phyloP scores from a whole-genome alignment of 2,329 filamentous ascomycete genomes.

The Fusarium foetens region DNA sequence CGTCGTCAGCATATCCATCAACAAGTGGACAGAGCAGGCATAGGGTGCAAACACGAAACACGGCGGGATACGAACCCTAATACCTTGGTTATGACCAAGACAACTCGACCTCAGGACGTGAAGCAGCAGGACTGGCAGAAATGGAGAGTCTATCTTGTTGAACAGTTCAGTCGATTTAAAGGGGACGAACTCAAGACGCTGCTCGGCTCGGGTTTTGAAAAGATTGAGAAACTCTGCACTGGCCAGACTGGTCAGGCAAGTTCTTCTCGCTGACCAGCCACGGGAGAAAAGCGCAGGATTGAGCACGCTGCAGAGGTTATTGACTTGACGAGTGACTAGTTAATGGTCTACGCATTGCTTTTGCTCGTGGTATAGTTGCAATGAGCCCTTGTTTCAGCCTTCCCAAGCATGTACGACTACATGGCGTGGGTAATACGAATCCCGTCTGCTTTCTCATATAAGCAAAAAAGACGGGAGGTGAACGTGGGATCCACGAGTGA shows the following conservation, averaged over 20 bases:
- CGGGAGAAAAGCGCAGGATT: constrained; percentile 12
- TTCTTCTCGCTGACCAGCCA: neutral
- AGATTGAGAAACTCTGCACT: neutral
- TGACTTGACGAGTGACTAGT: constrained; percentile 12
- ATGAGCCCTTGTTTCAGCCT: no score
- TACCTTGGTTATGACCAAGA: constrained; percentile 44
- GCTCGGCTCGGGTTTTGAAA: neutral
- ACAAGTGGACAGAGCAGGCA: constrained; percentile 6
- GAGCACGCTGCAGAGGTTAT: neutral
- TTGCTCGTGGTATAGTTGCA: no score
- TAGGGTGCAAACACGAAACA: constrained; percentile 41
- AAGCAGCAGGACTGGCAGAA: neutral
- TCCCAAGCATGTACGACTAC: no score
- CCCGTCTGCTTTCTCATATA: no score
- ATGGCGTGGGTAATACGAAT: no score
- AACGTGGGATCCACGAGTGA: no score
- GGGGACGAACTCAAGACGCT: constrained; percentile 1
- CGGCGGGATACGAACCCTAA: constrained; percentile 6
- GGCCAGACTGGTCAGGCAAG: neutral
- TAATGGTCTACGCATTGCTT: neutral
- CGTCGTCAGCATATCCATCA: constrained; percentile 39
- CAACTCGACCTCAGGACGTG: neutral
- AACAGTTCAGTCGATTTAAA: neutral
- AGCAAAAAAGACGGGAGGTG: no score
- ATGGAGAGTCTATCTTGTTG: neutral